Percentiles rank a stretch among this genome's conserved stretches.
Evolutionary conservation across 106 monocot genomes (phyloP).

Genomic region (Dioscorea dumetorum): DNA sequence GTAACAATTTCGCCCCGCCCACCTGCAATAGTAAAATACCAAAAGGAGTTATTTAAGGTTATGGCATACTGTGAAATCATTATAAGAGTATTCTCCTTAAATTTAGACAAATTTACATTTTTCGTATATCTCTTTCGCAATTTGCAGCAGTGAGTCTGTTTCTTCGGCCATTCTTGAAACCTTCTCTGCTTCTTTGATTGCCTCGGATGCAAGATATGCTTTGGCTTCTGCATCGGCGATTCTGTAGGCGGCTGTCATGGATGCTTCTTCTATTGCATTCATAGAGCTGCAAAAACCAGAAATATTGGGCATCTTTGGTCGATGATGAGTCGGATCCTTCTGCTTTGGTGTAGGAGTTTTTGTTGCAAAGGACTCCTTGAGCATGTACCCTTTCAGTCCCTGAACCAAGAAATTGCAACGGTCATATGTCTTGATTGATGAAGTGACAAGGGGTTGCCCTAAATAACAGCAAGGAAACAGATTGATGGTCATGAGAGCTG

Average conservation of each 20-base stretch:
- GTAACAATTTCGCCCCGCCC: too few species aligned
- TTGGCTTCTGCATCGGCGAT: constrained; percentile 89
- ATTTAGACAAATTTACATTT: constrained; percentile 45
- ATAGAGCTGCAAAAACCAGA: constrained; percentile 3
- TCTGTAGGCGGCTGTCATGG: constrained; percentile 46
- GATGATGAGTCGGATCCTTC: constrained; percentile 36
- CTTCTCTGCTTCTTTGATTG: constrained; percentile 70
- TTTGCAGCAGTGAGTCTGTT: constrained; percentile 41
- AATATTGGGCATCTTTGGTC: constrained; percentile 14
- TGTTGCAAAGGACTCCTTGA: constrained; percentile 47
- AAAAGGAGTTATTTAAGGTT: too few species aligned
- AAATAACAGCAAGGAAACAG: too few species aligned
- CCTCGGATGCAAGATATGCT: constrained; percentile 68
- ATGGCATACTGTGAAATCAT: too few species aligned
- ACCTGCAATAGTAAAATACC: too few species aligned
- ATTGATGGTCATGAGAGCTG: too few species aligned
- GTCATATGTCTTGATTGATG: too few species aligned
- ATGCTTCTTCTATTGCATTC: constrained; percentile 30
- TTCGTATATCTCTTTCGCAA: constrained; percentile 65
- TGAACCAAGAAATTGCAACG: constrained; percentile 4
- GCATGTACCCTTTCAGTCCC: constrained; percentile 55
- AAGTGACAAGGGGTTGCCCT: too few species aligned
- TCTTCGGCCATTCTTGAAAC: constrained; percentile 73
- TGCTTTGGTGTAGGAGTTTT: constrained; percentile 61
- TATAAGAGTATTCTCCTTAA: too few species aligned